phyloP scores from a whole-genome alignment of 805 yeast genomes.

The Starmerella sp. region DNA sequence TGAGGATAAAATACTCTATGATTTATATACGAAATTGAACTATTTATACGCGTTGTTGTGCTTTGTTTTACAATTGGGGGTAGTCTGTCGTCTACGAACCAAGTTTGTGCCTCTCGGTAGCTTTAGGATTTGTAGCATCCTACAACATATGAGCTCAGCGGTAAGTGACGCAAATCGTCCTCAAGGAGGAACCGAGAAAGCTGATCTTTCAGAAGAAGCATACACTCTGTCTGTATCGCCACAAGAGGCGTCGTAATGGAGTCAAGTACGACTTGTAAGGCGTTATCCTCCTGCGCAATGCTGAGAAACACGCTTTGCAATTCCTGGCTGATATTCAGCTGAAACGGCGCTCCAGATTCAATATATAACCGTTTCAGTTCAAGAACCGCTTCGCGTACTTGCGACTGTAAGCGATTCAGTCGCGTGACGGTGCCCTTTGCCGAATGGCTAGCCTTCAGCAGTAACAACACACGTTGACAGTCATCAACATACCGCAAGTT shows the following conservation, averaged over 20 bases:
- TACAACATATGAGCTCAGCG: not conserved
- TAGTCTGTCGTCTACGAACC: too few relatives aligned
- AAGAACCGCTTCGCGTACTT: not conserved
- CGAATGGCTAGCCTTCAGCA: not conserved
- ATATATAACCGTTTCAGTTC: not conserved
- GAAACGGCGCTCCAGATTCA: constrained; percentile 6
- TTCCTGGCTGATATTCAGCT: constrained; percentile 13
- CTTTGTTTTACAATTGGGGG: too few relatives aligned
- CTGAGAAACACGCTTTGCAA: not conserved
- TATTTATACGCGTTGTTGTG: not conserved
- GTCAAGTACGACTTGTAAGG: not conserved
- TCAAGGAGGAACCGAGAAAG: not conserved
- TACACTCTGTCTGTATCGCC: not conserved
- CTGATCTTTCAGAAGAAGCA: not conserved
- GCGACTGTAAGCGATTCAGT: not conserved
- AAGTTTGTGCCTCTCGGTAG: not conserved
- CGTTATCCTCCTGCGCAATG: not conserved
- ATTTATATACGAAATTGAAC: not conserved
- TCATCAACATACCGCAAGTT: constrained; percentile 10
- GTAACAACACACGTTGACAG: not conserved
- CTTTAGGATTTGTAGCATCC: not conserved
- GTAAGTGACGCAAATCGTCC: not conserved
- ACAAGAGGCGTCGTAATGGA: not conserved
- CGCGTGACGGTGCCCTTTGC: constrained; percentile 6
- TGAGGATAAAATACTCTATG: not conserved